Base-by-base conservation (phyloP, 306 rosid genomes). In the Canavalia gladiata region DNA sequence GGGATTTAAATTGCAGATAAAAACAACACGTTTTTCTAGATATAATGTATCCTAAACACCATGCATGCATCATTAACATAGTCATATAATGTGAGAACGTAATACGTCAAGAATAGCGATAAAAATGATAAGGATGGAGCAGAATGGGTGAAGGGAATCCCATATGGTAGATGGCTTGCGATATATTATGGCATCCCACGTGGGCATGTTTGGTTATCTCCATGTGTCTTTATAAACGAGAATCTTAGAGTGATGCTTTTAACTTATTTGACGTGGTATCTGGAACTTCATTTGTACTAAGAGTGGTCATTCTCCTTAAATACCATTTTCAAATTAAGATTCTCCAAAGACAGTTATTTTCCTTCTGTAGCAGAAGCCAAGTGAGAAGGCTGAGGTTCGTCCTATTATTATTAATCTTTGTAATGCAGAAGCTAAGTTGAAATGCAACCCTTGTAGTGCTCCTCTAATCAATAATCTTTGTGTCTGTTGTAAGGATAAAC, bases 141-240 rank as follows among this genome's bases (percentile, higher is more conserved):
- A 72, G 46, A 76, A 52, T 52, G 60, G 31, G 68, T 76, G 3
- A 52, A 77, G 71, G 66, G 57, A 62, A 77, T 62, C 79, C 70
- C 51, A 63, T 29, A 63, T 62, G 63, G 75, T 45, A 31, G 64
- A 72, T 78, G 80, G 67, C 49, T 72, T 59, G 71, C 63, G 63
- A 67, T 58, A 34, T 55, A 67, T 64, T 72, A 78, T 66, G 63
- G 54, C 39, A 76, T 81, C 65, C 68, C 76, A 85, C 84, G 68
- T 87, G 87, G 68, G 78, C 72, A 72, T 85, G 87, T 85, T 85
- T 80, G 56, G 82, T 31, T 51, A 45, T 30, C 18, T 78, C 37
- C 63, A 18, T 18, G 25, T 18, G 25, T 18, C 25, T 18, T 18
- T 18, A 18, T 18, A 18, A 18, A 18, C 25, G n/a, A 72, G 81